Percentiles rank a stretch among this genome's conserved stretches.
These are phyloP conservation scores for Solanum phureja DNA, from an alignment of 257 asterid genomes.

Conservation along the genomic window DNA sequence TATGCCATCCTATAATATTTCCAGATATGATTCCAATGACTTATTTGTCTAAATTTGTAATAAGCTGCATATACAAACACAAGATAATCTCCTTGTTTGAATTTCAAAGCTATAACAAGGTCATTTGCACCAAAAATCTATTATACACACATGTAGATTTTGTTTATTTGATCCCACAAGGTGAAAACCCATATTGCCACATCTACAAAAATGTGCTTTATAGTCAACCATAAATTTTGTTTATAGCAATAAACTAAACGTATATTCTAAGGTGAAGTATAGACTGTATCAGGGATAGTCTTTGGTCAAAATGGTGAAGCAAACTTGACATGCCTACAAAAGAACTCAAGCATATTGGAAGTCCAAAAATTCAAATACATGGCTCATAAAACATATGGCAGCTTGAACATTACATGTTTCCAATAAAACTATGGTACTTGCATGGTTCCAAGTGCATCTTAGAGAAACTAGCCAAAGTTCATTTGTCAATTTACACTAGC, in stretches of 20 bases:
- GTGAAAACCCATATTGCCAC: neutral
- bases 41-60: neutral
- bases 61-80: neutral
- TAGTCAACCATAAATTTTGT: neutral
- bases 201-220: neutral
- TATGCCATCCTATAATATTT: neutral
- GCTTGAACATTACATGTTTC: neutral
- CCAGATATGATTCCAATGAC: neutral
- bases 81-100: neutral
- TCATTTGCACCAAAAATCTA: neutral
- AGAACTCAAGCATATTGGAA: neutral
- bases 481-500: neutral
- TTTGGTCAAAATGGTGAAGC: neutral
- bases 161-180: neutral
- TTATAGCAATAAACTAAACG: neutral
- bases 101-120: neutral
- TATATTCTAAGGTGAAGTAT: neutral
- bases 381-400: neutral
- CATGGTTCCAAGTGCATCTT: neutral
- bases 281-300: neutral
- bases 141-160: neutral
- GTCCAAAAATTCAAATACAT: neutral
- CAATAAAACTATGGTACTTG: neutral
- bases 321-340: neutral
- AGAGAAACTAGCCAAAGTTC: neutral